These are phyloP conservation scores for Salix koriyanagi DNA, from an alignment of 345 rosid genomes.

Conservation along the genomic window DNA sequence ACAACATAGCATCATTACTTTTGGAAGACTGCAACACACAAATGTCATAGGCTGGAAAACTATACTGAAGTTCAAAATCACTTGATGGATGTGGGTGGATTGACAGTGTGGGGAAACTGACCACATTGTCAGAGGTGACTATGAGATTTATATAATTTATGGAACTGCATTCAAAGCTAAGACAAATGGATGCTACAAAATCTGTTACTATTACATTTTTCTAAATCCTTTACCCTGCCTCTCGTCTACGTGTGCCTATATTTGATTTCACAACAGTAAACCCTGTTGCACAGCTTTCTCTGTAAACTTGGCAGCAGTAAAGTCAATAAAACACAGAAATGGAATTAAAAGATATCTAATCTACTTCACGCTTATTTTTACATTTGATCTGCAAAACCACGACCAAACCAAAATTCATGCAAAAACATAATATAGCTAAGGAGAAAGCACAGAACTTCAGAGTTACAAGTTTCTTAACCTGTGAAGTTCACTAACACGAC, in stretches of 20 bases:
- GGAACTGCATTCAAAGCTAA: neutral
- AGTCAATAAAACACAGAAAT: neutral
- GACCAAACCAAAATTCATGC: neutral
- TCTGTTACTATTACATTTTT: neutral
- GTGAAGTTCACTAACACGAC: conserved; percentile 78
- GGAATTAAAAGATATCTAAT: neutral
- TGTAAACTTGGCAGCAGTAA: neutral
- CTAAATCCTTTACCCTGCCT: neutral
- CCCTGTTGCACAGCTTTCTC: neutral
- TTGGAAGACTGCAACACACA: neutral
- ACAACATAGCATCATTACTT: neutral
- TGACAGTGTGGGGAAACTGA: neutral
- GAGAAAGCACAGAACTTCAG: neutral
- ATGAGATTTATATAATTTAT: neutral
- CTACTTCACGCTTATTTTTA: neutral
- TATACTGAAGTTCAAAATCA: neutral
- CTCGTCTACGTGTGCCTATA: neutral
- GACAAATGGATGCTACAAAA: neutral
- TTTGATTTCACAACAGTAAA: neutral
- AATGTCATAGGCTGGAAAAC: neutral
- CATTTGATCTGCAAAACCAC: neutral
- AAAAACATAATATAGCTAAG: neutral
- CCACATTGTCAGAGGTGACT: neutral
- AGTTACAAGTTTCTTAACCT: conserved; percentile 37
- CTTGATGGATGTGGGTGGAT: neutral